Evolutionary conservation across 352 stramenopile genomes (phyloP).

Genomic region (Phytophthora ohioensis): DNA sequence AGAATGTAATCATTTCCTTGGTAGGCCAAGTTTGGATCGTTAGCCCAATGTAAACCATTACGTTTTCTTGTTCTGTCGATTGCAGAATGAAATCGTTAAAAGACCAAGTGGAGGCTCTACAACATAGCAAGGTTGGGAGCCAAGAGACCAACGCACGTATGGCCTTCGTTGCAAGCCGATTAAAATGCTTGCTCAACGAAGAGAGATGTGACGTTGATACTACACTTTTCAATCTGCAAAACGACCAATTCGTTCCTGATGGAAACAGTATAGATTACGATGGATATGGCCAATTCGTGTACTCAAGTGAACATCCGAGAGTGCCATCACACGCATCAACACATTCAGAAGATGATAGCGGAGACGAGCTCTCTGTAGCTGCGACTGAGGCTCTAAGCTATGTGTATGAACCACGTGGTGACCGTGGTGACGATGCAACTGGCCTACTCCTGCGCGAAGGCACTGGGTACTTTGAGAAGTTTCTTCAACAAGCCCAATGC

Average conservation of each 20-base stretch:
- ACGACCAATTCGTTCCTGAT: neutral
- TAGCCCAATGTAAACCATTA: neutral
- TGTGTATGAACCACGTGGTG: constrained; percentile 3
- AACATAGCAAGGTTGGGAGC: constrained; percentile 13
- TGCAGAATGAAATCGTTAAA: constrained; percentile 30
- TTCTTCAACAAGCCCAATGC: constrained; percentile 14
- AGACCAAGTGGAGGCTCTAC: constrained; percentile 20
- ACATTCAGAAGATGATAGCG: constrained; percentile 23
- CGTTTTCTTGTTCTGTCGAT: neutral
- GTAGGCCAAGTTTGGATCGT: neutral
- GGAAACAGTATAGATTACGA: constrained; percentile 20
- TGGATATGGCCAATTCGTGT: constrained; percentile 18
- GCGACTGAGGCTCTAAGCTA: constrained; percentile 6
- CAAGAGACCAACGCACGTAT: constrained; percentile 18
- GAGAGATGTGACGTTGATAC: neutral
- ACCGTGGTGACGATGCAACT: constrained; percentile 9
- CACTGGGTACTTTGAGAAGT: constrained; percentile 27
- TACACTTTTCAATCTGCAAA: neutral
- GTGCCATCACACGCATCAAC: constrained; percentile 9
- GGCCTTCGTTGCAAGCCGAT: constrained; percentile 7
- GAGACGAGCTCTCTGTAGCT: constrained; percentile 32
- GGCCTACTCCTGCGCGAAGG: too few relatives aligned
- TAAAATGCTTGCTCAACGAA: constrained; percentile 28
- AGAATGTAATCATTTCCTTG: neutral
- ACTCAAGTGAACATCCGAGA: constrained; percentile 1